Evolutionary conservation across 106 monocot genomes (phyloP).

Genomic region (Triglochin maritima): DNA sequence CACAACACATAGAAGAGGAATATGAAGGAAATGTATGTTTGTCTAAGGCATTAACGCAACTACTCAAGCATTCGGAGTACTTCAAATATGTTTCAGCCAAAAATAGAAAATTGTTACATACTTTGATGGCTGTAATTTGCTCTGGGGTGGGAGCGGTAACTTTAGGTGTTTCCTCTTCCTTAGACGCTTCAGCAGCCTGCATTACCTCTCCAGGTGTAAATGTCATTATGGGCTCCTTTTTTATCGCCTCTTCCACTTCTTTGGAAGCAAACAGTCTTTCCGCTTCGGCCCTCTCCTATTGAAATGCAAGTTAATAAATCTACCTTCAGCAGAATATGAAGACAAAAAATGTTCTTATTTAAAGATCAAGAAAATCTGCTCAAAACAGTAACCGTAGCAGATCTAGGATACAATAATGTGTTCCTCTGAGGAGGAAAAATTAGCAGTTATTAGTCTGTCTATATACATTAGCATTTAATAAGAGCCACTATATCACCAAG

Average conservation of each 20-base stretch:
- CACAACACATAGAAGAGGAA: too few species aligned
- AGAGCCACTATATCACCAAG: too few species aligned
- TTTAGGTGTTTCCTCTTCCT: constrained; percentile 50
- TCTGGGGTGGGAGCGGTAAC: constrained; percentile 80
- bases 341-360: not conserved
- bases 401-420: too few species aligned
- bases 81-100: too few species aligned
- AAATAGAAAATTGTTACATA: constrained; percentile 11
- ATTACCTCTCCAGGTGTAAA: constrained; percentile 56
- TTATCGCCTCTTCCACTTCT: constrained; percentile 82
- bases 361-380: too few species aligned
- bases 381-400: too few species aligned
- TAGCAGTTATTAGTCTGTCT: too few species aligned
- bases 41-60: too few species aligned
- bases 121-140: constrained; percentile 99
- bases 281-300: constrained; percentile 80
- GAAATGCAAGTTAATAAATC: constrained; percentile 4
- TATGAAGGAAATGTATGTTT: too few species aligned
- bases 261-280: constrained; percentile 66
- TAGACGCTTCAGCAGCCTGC: constrained; percentile 28
- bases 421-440: too few species aligned
- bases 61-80: too few species aligned
- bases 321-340: not conserved
- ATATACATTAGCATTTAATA: too few species aligned
- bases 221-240: constrained; percentile 63